A percentile compares a stretch with the other conserved stretches of the same genome.
Evolutionary conservation across 1,139 yeast genomes (phyloP).

Genomic region (Taphrina wiesneri): DNA sequence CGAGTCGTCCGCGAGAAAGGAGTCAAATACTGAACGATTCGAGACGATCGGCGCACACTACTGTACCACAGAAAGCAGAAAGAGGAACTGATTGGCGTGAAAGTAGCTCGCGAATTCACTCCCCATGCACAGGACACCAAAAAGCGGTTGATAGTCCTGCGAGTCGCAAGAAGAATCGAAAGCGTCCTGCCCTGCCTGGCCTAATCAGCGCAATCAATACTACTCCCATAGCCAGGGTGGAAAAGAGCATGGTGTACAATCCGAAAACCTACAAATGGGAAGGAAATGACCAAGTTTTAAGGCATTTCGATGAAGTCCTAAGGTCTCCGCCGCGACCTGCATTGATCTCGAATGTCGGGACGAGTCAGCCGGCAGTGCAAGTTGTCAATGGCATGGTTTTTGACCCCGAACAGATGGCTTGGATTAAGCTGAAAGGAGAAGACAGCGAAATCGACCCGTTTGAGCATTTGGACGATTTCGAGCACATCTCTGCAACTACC

Average conservation of each 20-base stretch:
- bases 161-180: not conserved
- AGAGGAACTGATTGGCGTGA: not conserved
- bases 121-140: not conserved
- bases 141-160: not conserved
- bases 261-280: conserved; percentile 61
- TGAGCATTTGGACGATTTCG: conserved; percentile 54
- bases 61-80: not conserved
- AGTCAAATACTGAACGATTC: not conserved
- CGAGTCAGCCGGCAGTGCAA: conserved; percentile 43
- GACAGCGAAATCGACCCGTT: conserved; percentile 56
- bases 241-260: conserved; percentile 57
- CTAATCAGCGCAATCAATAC: conserved; percentile 23
- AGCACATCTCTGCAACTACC: conserved; percentile 20
- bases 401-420: conserved; percentile 59
- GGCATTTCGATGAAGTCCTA: conserved; percentile 51
- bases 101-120: too few species aligned
- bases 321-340: conserved; percentile 43
- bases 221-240: conserved; percentile 37
- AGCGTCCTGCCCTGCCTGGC: not conserved
- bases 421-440: conserved; percentile 50
- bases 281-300: conserved; percentile 63
- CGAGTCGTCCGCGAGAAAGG: not conserved
- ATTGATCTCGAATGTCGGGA: conserved; percentile 46
- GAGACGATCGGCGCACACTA: too few species aligned
- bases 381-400: conserved; percentile 60